phyloP scores from a whole-genome alignment of 345 rosid species.

The Trapa bicornis region DNA sequence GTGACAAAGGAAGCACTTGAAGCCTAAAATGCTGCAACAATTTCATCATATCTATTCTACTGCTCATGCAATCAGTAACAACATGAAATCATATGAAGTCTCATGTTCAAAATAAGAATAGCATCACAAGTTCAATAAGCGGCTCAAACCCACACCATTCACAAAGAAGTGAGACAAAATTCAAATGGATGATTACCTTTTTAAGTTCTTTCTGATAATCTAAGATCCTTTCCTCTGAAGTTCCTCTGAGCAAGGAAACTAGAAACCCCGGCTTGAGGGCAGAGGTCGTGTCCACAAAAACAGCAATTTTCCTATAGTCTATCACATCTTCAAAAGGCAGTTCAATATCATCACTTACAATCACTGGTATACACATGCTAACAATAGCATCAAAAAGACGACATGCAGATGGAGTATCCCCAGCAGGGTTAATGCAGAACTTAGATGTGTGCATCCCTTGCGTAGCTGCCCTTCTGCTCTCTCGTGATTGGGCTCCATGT shows the following conservation, averaged over 20 bases:
- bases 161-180: neutral
- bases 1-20: neutral
- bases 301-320: slow-evolving; percentile 69
- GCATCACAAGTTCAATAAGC: neutral
- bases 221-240: slow-evolving; percentile 40
- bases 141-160: neutral
- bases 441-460: slow-evolving; percentile 90
- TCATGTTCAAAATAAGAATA: neutral
- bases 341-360: slow-evolving; percentile 79
- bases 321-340: slow-evolving; percentile 89
- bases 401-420: slow-evolving; percentile 99
- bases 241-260: slow-evolving; percentile 45
- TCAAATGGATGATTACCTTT: slow-evolving; percentile 22
- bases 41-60: neutral
- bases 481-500: slow-evolving; percentile 94
- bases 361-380: slow-evolving; percentile 90
- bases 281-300: slow-evolving; percentile 55
- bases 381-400: slow-evolving; percentile 94
- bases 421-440: slow-evolving; percentile 95
- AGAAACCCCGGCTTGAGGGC: slow-evolving; percentile 64
- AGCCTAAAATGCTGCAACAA: neutral
- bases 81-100: neutral
- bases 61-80: neutral
- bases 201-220: slow-evolving; percentile 69
- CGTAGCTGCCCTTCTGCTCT: slow-evolving; percentile 80